Conservation (phyloP, 352 stramenopile species). For the Pythium oligandrum region DNA sequence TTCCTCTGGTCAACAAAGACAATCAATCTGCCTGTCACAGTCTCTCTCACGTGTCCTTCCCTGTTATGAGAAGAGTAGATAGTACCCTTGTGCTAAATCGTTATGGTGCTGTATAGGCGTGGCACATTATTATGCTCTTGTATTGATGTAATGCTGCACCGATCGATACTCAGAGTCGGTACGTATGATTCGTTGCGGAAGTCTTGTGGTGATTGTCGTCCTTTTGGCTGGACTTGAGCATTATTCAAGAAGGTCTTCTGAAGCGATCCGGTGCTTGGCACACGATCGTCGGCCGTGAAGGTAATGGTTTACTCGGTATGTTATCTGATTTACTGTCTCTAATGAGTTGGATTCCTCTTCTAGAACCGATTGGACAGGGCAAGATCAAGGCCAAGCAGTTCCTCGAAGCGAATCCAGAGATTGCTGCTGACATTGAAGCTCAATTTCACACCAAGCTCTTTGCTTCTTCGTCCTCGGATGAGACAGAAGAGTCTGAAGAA, state of each 20-base stretch:
- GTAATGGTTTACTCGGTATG: constrained; percentile 12
- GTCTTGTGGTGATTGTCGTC: background rate
- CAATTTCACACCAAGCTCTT: constrained; percentile 70
- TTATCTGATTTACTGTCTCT: no score
- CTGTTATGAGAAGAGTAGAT: no score
- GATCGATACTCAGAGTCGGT: constrained; percentile 85
- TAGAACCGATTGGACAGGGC: constrained; percentile 81
- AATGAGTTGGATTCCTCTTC: background rate
- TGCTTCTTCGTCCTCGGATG: constrained; percentile 7
- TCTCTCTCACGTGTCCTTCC: no score
- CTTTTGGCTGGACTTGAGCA: constrained; percentile 55
- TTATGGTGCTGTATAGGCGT: no score
- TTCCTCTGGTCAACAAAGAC: no score
- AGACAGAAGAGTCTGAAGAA: no score
- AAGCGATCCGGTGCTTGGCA: constrained; percentile 85
- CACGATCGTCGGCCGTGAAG: constrained; percentile 50
- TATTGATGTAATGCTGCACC: no score
- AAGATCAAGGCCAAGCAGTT: constrained; percentile 83
- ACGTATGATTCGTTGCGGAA: background rate
- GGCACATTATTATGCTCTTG: no score
- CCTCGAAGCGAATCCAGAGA: constrained; percentile 64
- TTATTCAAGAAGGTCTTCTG: constrained; percentile 60
- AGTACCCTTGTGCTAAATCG: no score
- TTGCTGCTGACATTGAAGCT: constrained; percentile 64
- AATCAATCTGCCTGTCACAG: no score